Evolutionary conservation across 2,329 filamentous ascomycete genomes (phyloP), one percentile per base, ranked within the genome.

Genomic region (Bimuria novae-zelandiae): DNA sequence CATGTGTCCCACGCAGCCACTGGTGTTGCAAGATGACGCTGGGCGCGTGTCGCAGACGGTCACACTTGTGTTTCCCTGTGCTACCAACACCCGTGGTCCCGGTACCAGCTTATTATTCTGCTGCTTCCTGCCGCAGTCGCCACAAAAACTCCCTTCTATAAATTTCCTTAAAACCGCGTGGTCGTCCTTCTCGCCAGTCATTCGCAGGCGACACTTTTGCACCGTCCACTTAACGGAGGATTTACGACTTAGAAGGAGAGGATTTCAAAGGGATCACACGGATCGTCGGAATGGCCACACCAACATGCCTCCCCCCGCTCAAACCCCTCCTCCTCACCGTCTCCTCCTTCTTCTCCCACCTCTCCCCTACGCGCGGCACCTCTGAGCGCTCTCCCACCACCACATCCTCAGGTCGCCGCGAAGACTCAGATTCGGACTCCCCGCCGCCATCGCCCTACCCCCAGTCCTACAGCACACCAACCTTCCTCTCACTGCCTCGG

Each of bases 271-370:
- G 57, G 27, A 45, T 59, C 54, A 56, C 58, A 48, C 43, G 62
- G 27, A 41, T 49, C 11, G 23, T 47, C 22, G n/a, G n/a, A n/a
- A n/a, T n/a, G 48, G 46, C 5, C 52, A 57, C 49, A 33, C 42
- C 51, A 23, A 51, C 52, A 10, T 60, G 53, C 33, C 45, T 60
- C n/a, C 51, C 51, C 1, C 37, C 52, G 4, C 60, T 58, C 37
- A 51, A 49, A 47, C 54, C 48, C 14, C 55, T 55, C 39, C 32
- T 46, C 40, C 36, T 40, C 37, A 12, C 30, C 30, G 11, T 33
- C 30, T 33, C 30, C 7, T n/a, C 12, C 30, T 12, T 33, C 12
- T 12, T 30, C 27, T 7, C 27, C 12, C 10, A 11, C n/a, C 30
- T 33, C 27, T 37, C 41, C 32, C 46, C 44, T 40, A 35, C 45